These are phyloP conservation scores for Amauroascus niger DNA, from an alignment of 2,329 filamentous ascomycete genomes.

Conservation along the genomic window DNA sequence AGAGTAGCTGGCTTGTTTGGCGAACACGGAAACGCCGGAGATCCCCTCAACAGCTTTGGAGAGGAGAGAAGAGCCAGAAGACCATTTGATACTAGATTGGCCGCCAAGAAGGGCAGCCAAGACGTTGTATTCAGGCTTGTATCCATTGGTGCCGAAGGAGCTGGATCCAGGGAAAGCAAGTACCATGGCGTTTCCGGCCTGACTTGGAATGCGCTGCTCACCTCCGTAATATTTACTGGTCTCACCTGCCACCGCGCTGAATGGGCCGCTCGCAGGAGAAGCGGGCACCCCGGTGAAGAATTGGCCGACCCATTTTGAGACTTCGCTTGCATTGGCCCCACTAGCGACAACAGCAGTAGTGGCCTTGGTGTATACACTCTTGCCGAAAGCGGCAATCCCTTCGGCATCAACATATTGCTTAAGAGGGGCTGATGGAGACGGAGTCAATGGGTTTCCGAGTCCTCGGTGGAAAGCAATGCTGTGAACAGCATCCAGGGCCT, in stretches of 20 bases:
- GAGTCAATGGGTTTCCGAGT: constrained; percentile 69
- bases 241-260: constrained; percentile 48
- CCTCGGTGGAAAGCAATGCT: constrained; percentile 84
- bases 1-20: constrained; percentile 77
- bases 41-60: constrained; percentile 63
- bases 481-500: constrained; percentile 81
- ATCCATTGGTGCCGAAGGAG: constrained; percentile 56
- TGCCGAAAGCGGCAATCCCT: constrained; percentile 64
- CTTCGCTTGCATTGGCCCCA: constrained; percentile 63
- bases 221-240: constrained; percentile 86
- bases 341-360: constrained; percentile 90
- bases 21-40: constrained; percentile 58
- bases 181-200: constrained; percentile 69
- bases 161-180: constrained; percentile 89
- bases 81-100: constrained; percentile 89
- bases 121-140: constrained; percentile 84
- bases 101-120: constrained; percentile 84
- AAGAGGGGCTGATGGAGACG: constrained; percentile 60
- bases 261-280: constrained; percentile 40
- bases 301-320: constrained; percentile 82
- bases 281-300: constrained; percentile 71
- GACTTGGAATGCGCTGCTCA: constrained; percentile 78
- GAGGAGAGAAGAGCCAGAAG: constrained; percentile 81
- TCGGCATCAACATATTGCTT: constrained; percentile 72
- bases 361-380: constrained; percentile 71